Percentiles rank a stretch among this genome's conserved stretches.
phyloP scores from a whole-genome alignment of 306 rosid species.

The Lablab purpureus region DNA sequence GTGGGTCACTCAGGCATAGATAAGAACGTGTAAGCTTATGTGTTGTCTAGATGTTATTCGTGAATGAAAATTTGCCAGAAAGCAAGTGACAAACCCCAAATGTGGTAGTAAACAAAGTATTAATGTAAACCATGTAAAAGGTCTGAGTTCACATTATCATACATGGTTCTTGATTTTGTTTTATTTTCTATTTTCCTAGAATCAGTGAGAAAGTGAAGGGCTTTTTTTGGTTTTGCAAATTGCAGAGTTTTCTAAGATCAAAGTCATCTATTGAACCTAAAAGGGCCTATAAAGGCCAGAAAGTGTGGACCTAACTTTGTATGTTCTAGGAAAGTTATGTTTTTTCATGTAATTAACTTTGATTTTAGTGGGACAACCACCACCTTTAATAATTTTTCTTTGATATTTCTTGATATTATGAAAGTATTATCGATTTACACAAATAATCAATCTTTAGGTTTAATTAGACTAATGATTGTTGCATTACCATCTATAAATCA shows the following conservation, averaged over 20 bases:
- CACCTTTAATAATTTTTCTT: no score
- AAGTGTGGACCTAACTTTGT: background rate
- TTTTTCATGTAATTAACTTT: background rate
- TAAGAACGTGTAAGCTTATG: conserved; percentile 35
- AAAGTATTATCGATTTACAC: no score
- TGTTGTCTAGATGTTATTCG: conserved; percentile 13
- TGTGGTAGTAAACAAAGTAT: conserved; percentile 41
- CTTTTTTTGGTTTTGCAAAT: background rate
- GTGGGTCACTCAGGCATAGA: conserved; percentile 26
- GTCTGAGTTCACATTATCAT: background rate
- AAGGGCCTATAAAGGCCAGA: background rate
- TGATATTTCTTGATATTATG: no score
- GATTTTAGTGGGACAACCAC: background rate
- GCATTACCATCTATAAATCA: no score
- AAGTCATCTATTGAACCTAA: background rate
- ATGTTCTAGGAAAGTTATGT: background rate
- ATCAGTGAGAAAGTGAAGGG: conserved; percentile 1
- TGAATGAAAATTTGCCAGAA: conserved; percentile 21
- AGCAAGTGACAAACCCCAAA: background rate
- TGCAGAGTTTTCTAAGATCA: background rate
- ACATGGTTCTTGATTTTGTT: background rate
- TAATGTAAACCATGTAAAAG: conserved; percentile 30
- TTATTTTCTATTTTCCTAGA: background rate
- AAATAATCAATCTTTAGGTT: no score
- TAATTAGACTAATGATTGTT: no score